Evolutionary conservation across 2,329 filamentous ascomycete species (phyloP), one percentile per base, ranked within the genome.

Genomic region (Myriosclerotinia scirpicola): DNA sequence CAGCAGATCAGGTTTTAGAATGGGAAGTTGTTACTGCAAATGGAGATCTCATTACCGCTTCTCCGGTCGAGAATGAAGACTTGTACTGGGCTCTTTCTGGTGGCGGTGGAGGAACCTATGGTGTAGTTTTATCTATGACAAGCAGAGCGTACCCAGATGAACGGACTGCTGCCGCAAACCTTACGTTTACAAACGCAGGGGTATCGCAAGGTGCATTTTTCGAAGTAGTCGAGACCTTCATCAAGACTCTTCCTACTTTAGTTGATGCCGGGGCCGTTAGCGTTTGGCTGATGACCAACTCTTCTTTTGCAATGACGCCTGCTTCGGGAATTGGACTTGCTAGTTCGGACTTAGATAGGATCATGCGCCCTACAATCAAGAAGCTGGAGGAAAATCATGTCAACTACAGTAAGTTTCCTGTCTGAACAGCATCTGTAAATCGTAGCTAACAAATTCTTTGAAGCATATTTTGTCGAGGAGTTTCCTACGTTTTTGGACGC

Each of bases 11-110:
- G 46, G 82, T 85, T 2, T 75, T 89, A 1, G 79, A 85, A 69
- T 80, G 83, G 75, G 80, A 85, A 36, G 76, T 87, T 0, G 81
- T 89, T 1, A 83, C 82, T 0, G 81, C 81, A 0, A 70, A 71
- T 7, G 85, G 86, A 0, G 72, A 80, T 20, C 76, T 83, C 15
- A 54, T 87, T 1, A 79, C 77, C 0, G 81, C 82, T 1, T 85
- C 83, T 53, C 81, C 82, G 50, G 78, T 80, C 8, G 76, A 82
- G 50, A 80, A 88, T 64, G 65, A 77, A 0, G 85, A 88, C 62
- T 76, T 89, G 0, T 89, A 87, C 74, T 90, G 86, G 87, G 87
- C 86, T 0, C 78, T 88, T 65, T 77, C 82, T 64, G 85, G 86
- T 12, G 80, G 84, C 5, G 68, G 68, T 30, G 84, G 83, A 1